Conservation (phyloP, 2,329 filamentous ascomycete genomes). For the Zymoseptoria pseudotritici region DNA sequence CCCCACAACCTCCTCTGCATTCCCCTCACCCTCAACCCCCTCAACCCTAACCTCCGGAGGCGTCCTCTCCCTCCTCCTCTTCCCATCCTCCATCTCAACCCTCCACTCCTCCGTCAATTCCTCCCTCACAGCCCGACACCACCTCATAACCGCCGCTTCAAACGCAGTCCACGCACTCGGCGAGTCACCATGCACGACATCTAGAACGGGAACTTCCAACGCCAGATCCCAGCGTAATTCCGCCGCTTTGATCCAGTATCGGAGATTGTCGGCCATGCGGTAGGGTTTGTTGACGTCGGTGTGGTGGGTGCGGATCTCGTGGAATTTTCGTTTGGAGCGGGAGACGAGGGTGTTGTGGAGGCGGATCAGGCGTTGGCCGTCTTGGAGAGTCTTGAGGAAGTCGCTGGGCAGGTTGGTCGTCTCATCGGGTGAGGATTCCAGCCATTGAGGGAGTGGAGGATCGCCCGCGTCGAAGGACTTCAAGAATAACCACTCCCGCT, state of each 20-base stretch:
- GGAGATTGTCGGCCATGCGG: slow-evolving; percentile 82
- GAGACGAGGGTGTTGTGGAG: slow-evolving; percentile 85
- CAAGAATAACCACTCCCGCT: slow-evolving; percentile 76
- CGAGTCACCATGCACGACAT: slow-evolving; percentile 68
- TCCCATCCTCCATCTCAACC: slow-evolving; percentile 18
- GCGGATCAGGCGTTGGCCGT: slow-evolving; percentile 72
- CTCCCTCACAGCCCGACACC: slow-evolving; percentile 74
- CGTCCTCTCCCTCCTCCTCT: slow-evolving; percentile 13
- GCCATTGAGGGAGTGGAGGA: slow-evolving; percentile 61
- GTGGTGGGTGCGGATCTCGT: slow-evolving; percentile 81
- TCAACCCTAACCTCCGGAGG: slow-evolving; percentile 27
- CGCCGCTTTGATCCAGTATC: slow-evolving; percentile 93
- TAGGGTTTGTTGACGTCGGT: slow-evolving; percentile 94
- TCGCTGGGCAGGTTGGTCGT: slow-evolving; percentile 35
- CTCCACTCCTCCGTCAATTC: slow-evolving; percentile 72
- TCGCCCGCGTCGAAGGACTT: slow-evolving; percentile 61
- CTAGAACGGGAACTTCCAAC: slow-evolving; percentile 76
- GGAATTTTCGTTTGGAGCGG: slow-evolving; percentile 79
- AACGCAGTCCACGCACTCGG: slow-evolving; percentile 67
- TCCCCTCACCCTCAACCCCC: slow-evolving; percentile 6
- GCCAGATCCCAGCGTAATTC: slow-evolving; percentile 88
- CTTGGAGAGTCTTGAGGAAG: slow-evolving; percentile 70
- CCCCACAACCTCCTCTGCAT: not conserved
- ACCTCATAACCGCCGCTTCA: slow-evolving; percentile 72
- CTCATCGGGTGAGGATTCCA: slow-evolving; percentile 32